These are phyloP conservation scores for Suhomyces maxii DNA, from an alignment of 1,139 yeast genomes.

Conservation along the genomic window DNA sequence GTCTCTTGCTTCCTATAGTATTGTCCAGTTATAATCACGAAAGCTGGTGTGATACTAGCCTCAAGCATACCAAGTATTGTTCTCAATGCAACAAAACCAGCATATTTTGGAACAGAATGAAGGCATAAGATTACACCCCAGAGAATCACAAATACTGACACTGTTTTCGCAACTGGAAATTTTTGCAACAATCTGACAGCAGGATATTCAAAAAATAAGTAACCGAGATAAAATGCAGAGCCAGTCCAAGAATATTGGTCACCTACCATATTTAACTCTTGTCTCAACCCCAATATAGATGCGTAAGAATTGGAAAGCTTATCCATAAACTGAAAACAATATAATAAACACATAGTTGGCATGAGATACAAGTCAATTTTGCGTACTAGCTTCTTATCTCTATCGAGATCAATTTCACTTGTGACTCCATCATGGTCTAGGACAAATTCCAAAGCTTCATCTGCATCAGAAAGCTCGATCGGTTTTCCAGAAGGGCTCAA, in stretches of 20 bases:
- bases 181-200: constrained; percentile 6
- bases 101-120: constrained; percentile 8
- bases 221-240: constrained; percentile 16
- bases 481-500: constrained; percentile 31
- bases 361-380: constrained; percentile 55
- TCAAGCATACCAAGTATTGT: constrained; percentile 8
- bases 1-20: constrained; percentile 19
- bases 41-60: constrained; percentile 7
- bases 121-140: constrained; percentile 8
- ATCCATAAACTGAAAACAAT: constrained; percentile 66
- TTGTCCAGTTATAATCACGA: constrained; percentile 8
- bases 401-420: neutral
- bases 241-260: constrained; percentile 19
- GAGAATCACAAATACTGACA: constrained; percentile 31
- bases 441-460: constrained; percentile 34
- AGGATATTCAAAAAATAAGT: constrained; percentile 8
- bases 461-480: constrained; percentile 35
- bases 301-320: constrained; percentile 58
- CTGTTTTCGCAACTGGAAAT: constrained; percentile 8
- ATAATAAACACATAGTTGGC: constrained; percentile 54
- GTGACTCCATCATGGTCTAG: constrained; percentile 6
- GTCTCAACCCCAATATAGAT: constrained; percentile 50
- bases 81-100: constrained; percentile 6
- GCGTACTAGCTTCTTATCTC: constrained; percentile 27
- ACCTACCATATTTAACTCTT: constrained; percentile 17